Evolutionary conservation across 768 basidiomycete genomes (phyloP).

Genomic region (Tylopilus rubrobrunneus): DNA sequence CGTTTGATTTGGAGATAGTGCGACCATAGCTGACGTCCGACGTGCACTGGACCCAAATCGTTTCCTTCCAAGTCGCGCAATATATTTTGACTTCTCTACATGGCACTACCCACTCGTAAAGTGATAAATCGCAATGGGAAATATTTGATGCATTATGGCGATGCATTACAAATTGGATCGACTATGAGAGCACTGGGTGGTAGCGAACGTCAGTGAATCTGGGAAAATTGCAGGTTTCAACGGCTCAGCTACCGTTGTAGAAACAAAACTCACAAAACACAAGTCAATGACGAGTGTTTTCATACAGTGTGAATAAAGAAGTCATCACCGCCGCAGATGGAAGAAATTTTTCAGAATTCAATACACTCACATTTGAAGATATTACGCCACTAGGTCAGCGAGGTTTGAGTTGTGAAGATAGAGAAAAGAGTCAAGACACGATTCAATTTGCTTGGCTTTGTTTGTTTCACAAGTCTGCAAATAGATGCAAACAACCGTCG

Average conservation of each 20-base stretch:
- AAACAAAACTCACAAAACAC: constrained; percentile 49
- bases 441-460: constrained; percentile 7
- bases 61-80: neutral
- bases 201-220: constrained; percentile 5
- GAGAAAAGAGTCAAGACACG: neutral
- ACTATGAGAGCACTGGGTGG: neutral
- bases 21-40: constrained; percentile 3
- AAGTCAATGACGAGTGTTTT: constrained; percentile 42
- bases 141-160: neutral
- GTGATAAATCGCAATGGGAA: neutral
- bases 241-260: constrained; percentile 87
- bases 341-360: constrained; percentile 1
- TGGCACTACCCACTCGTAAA: neutral
- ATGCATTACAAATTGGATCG: neutral
- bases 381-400: neutral
- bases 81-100: neutral
- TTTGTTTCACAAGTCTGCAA: constrained; percentile 18
- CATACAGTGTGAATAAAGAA: constrained; percentile 74
- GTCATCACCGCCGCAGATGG: constrained; percentile 45
- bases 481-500: constrained; percentile 16
- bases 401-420: neutral
- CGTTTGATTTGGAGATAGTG: constrained; percentile 55
- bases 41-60: neutral
- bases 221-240: neutral
- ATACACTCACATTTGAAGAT: constrained; percentile 15